These are phyloP conservation scores for Mycena crocata DNA, from an alignment of 768 basidiomycete genomes.

Conservation along the genomic window DNA sequence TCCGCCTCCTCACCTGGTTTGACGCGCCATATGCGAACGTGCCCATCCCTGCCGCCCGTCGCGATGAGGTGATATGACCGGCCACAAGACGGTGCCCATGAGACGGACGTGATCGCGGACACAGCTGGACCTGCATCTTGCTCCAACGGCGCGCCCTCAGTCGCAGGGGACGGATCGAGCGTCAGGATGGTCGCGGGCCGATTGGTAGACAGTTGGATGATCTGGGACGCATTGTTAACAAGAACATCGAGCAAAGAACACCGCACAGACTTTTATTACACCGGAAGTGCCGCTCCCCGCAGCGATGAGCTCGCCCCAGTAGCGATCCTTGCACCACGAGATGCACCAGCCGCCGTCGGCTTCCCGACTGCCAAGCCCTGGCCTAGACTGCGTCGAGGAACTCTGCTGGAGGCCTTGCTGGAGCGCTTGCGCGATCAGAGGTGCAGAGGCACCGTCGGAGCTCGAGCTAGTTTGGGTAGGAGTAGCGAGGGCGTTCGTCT, in stretches of 20 bases:
- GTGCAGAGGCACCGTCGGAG: conserved; percentile 67
- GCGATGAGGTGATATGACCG: conserved; percentile 95
- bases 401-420: conserved; percentile 61
- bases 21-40: conserved; percentile 91
- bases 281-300: conserved; percentile 79
- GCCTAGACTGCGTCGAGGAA: conserved; percentile 41
- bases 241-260: neutral
- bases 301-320: conserved; percentile 94
- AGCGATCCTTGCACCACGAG: conserved; percentile 95
- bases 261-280: conserved; percentile 78
- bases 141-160: conserved; percentile 38
- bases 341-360: conserved; percentile 94
- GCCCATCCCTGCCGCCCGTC: conserved; percentile 88
- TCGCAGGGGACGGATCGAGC: conserved; percentile 62
- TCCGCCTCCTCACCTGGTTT: conserved; percentile 65
- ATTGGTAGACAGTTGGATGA: conserved; percentile 78
- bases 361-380: conserved; percentile 73
- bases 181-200: conserved; percentile 73
- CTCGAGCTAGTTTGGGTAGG: conserved; percentile 73
- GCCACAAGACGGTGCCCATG: conserved; percentile 96
- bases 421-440: conserved; percentile 72
- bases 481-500: conserved; percentile 73
- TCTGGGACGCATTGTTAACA: conserved; percentile 52
- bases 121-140: conserved; percentile 52
- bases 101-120: conserved; percentile 81